Conservation (phyloP, 2,329 filamentous ascomycete genomes). For the Calonectria honghensis region DNA sequence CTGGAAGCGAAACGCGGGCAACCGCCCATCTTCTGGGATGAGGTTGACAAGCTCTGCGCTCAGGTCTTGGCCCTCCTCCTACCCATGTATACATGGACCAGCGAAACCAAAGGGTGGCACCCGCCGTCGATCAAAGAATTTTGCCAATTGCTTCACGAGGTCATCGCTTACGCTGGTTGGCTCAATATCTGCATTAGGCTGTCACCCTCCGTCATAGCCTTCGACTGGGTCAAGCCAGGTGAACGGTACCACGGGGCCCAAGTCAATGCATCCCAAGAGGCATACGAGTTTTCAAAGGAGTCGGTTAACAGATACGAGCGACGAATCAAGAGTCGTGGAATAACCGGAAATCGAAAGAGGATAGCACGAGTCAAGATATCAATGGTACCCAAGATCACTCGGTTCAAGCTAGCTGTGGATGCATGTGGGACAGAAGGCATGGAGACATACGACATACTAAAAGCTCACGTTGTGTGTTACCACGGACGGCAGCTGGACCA, state of each 20-base stretch:
- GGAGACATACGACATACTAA: slow-evolving; percentile 49
- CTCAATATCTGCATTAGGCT: slow-evolving; percentile 54
- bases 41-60: slow-evolving; percentile 55
- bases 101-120: slow-evolving; percentile 36
- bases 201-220: slow-evolving; percentile 50
- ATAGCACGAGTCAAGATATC: slow-evolving; percentile 59
- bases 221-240: slow-evolving; percentile 57
- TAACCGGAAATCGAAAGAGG: slow-evolving; percentile 20
- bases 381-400: slow-evolving; percentile 53
- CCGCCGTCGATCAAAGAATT: slow-evolving; percentile 39
- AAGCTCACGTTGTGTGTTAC: slow-evolving; percentile 57
- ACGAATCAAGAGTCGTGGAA: slow-evolving; percentile 10
- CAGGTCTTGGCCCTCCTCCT: slow-evolving; percentile 52
- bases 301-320: slow-evolving; percentile 16
- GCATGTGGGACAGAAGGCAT: slow-evolving; percentile 39
- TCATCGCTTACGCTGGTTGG: slow-evolving; percentile 58
- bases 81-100: slow-evolving; percentile 50
- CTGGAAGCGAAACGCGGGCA: slow-evolving; percentile 45
- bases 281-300: slow-evolving; percentile 44
- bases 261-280: slow-evolving; percentile 47
- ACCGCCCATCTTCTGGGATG: slow-evolving; percentile 56
- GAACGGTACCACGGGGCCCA: slow-evolving; percentile 50
- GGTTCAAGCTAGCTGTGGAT: slow-evolving; percentile 43
- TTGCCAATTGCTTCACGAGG: slow-evolving; percentile 55
- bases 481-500: slow-evolving; percentile 48